These are phyloP conservation scores for Aspergillus cavernicola DNA, from an alignment of 495 filamentous ascomycete species.

Conservation along the genomic window DNA sequence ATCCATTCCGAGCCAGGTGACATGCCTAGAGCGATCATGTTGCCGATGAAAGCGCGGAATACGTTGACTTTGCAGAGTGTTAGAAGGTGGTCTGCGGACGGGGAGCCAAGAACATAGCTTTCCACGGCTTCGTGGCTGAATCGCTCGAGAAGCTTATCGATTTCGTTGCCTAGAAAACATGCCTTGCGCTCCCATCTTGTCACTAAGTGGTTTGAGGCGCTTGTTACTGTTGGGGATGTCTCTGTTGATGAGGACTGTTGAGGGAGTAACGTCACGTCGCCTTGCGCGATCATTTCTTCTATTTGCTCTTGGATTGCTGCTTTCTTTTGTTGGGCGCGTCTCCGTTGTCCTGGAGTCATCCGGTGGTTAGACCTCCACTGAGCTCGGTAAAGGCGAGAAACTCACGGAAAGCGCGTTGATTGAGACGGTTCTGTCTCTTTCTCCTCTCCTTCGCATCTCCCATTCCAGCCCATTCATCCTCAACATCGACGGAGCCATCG, in stretches of 20 bases:
- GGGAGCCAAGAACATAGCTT: constrained; percentile 29
- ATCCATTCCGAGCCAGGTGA: constrained; percentile 19
- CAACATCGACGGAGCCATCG: background rate
- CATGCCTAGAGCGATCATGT: constrained; percentile 23
- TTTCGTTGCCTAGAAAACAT: constrained; percentile 4
- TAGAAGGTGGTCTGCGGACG: constrained; percentile 39
- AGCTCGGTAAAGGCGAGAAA: constrained; percentile 1
- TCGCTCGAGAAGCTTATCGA: constrained; percentile 14
- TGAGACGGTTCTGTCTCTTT: constrained; percentile 40
- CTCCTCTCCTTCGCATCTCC: constrained; percentile 37
- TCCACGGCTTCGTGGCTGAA: constrained; percentile 29
- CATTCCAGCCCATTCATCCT: constrained; percentile 39
- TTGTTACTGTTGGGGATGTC: background rate
- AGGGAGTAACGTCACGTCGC: constrained; percentile 2
- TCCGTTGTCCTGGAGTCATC: constrained; percentile 18
- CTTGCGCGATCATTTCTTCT: constrained; percentile 6
- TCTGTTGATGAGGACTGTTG: background rate
- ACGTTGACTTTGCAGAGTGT: constrained; percentile 40
- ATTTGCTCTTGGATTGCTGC: background rate
- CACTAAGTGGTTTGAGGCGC: background rate
- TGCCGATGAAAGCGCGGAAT: constrained; percentile 33
- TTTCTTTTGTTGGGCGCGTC: constrained; percentile 10
- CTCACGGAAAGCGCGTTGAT: constrained; percentile 42
- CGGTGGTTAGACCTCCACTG: constrained; percentile 3
- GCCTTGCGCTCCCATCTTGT: background rate